A percentile compares a stretch with the other conserved stretches of the same genome.
Conservation (phyloP, 441 rosid species). For the Manihot esculenta region DNA sequence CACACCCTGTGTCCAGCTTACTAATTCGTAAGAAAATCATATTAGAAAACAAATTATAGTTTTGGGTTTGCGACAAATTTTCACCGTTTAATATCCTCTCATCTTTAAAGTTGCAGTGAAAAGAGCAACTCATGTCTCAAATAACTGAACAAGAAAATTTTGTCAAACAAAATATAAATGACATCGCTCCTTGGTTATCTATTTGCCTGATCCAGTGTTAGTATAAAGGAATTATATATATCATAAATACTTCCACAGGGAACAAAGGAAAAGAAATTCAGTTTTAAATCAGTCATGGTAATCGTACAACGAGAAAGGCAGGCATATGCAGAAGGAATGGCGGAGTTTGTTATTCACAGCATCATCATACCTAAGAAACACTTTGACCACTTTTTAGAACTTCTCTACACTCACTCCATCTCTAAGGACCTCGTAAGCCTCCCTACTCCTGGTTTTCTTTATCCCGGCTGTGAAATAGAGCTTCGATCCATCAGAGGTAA, state of each 20-base stretch:
- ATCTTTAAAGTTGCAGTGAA: too few relatives aligned
- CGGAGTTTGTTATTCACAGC: constrained; percentile 10
- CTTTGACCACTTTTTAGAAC: constrained; percentile 46
- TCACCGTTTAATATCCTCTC: too few relatives aligned
- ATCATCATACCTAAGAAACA: constrained; percentile 5
- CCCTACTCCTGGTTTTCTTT: constrained; percentile 71
- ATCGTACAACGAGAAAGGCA: not conserved
- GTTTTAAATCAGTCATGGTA: not conserved
- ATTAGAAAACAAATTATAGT: not conserved
- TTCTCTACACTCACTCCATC: constrained; percentile 70
- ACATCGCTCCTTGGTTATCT: not conserved
- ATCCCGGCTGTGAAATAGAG: constrained; percentile 76
- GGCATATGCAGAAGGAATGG: not conserved
- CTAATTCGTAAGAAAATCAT: not conserved
- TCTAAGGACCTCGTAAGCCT: constrained; percentile 72
- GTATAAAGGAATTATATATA: not conserved
- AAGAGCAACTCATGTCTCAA: too few relatives aligned
- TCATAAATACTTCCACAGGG: not conserved
- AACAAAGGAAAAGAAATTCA: not conserved
- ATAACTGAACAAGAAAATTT: too few relatives aligned
- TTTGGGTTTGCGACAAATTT: too few relatives aligned
- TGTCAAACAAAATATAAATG: not conserved
- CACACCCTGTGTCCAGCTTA: too few relatives aligned
- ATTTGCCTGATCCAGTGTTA: not conserved
- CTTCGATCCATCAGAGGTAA: constrained; percentile 65